Percentiles rank a stretch among this genome's conserved stretches.
Evolutionary conservation across 1,284 basidiomycete species (phyloP).

Genomic region (Trametes polyzona): DNA sequence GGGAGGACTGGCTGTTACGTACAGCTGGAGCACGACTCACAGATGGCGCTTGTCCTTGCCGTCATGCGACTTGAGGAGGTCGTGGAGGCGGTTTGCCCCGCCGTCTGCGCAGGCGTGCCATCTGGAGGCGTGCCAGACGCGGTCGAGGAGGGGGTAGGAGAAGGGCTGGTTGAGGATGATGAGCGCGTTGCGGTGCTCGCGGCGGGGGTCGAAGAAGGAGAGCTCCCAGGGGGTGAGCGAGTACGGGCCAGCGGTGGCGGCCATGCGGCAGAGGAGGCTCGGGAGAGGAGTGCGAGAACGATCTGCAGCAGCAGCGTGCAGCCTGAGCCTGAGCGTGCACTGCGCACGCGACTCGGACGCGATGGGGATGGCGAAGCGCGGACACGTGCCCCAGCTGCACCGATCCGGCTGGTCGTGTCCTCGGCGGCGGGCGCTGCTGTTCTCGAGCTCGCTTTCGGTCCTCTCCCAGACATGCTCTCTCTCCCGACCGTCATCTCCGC

Average conservation of each 20-base stretch:
- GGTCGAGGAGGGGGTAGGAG: constrained; percentile 59
- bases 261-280: background rate
- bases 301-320: background rate
- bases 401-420: constrained; percentile 17
- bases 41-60: constrained; percentile 33
- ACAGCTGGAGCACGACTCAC: constrained; percentile 33
- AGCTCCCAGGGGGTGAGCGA: constrained; percentile 30
- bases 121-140: constrained; percentile 70
- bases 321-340: background rate
- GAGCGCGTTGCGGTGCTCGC: constrained; percentile 49
- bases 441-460: background rate
- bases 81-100: constrained; percentile 88
- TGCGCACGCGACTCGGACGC: background rate
- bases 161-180: constrained; percentile 93
- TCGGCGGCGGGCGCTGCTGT: constrained; percentile 2
- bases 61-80: constrained; percentile 47
- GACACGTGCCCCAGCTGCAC: constrained; percentile 19
- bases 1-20: constrained; percentile 15
- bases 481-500: constrained; percentile 4
- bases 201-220: constrained; percentile 41
- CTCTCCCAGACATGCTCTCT: constrained; percentile 4
- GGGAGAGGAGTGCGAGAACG: background rate
- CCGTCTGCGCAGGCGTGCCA: constrained; percentile 90
- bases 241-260: constrained; percentile 7
- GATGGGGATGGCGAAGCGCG: constrained; percentile 8